These are phyloP conservation scores for Darksidea phi DNA, from an alignment of 495 filamentous ascomycete genomes.

Conservation along the genomic window DNA sequence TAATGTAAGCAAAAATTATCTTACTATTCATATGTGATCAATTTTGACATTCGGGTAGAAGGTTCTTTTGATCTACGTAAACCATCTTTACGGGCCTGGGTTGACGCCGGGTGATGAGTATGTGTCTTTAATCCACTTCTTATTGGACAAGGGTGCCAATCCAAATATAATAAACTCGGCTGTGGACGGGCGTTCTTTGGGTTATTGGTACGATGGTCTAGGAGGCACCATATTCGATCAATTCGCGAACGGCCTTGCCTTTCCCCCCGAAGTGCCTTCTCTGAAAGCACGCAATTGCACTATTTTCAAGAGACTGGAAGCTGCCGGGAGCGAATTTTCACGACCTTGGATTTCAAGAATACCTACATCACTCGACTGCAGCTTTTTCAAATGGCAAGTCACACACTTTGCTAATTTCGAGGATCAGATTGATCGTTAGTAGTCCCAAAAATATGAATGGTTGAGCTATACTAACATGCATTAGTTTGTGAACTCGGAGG, in stretches of 20 bases:
- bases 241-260: neutral
- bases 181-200: neutral
- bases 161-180: conserved; percentile 6
- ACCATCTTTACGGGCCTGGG: neutral
- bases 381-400: no score
- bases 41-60: neutral
- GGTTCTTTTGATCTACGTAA: conserved; percentile 7
- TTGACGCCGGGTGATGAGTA: neutral
- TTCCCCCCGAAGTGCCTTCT: neutral
- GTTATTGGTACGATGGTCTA: neutral
- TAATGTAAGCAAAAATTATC: conserved; percentile 1
- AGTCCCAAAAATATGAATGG: neutral
- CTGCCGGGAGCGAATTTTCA: conserved; percentile 5
- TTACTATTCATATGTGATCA: neutral
- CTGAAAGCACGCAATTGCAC: neutral
- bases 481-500: neutral
- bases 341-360: conserved; percentile 1
- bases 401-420: conserved; percentile 3
- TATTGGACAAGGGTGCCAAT: conserved; percentile 9
- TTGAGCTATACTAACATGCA: neutral
- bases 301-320: conserved; percentile 1
- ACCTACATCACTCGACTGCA: no score
- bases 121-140: conserved; percentile 10
- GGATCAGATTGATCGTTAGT: conserved; percentile 12
- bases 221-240: conserved; percentile 5